These are phyloP conservation scores for Gracilaria vermiculophylla DNA, from an alignment of 23 red algal species.

Conservation along the genomic window DNA sequence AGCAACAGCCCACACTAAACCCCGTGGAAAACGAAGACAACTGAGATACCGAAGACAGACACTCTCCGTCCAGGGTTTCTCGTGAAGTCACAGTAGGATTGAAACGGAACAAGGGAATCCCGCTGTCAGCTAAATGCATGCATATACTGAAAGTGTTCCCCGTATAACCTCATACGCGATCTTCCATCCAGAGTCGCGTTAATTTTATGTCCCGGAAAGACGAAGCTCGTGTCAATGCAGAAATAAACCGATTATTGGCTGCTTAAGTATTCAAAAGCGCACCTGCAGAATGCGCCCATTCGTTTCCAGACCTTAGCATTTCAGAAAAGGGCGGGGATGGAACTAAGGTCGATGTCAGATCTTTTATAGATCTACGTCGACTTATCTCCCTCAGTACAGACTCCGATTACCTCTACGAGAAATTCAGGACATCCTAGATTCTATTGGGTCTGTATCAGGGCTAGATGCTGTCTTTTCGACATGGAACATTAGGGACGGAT, in stretches of 20 bases:
- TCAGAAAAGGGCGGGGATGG: background rate
- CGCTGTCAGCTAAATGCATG: background rate
- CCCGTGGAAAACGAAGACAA: too few species aligned
- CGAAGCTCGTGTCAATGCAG: background rate
- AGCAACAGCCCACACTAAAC: too few species aligned
- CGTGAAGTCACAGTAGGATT: too few species aligned
- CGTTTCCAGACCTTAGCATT: background rate
- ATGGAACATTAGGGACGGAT: too few species aligned
- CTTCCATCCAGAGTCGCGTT: background rate
- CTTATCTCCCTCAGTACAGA: too few species aligned
- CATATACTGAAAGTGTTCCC: background rate
- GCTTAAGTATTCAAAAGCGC: background rate
- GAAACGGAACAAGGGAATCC: background rate
- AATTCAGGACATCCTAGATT: too few species aligned
- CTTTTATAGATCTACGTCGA: too few species aligned
- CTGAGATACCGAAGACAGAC: too few species aligned
- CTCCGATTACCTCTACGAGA: too few species aligned
- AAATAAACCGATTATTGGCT: background rate
- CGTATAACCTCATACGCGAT: background rate
- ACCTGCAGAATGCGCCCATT: background rate
- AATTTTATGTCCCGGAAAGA: background rate
- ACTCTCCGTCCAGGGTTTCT: too few species aligned
- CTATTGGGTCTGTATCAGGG: too few species aligned
- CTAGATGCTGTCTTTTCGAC: too few species aligned
- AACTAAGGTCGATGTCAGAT: background rate